Conservation (phyloP, 257 asterid species). For the Plantago ovata region DNA sequence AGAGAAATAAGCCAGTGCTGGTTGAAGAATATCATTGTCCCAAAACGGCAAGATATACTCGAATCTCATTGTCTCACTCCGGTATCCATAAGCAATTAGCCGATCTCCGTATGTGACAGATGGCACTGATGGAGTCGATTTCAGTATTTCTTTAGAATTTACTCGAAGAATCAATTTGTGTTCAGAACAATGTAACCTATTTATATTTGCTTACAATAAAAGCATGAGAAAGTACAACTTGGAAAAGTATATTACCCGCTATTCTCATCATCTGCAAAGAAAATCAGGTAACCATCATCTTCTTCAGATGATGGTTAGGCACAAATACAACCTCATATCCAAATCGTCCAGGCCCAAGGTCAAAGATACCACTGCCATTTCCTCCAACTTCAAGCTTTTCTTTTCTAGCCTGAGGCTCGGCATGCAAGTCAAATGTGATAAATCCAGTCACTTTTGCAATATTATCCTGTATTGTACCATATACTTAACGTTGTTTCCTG, state of each 20-base stretch:
- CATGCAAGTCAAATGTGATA: slow-evolving; percentile 85
- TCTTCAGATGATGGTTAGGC: slow-evolving; percentile 73
- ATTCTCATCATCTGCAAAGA: slow-evolving; percentile 80
- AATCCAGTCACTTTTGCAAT: slow-evolving; percentile 88
- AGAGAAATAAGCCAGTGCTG: too few species aligned
- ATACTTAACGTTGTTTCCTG: slow-evolving; percentile 90
- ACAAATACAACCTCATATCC: slow-evolving; percentile 96
- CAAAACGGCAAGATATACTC: too few species aligned
- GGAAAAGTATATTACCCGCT: slow-evolving; percentile 54
- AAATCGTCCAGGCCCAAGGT: slow-evolving; percentile 82
- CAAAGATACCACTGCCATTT: slow-evolving; percentile 72
- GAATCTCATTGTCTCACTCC: too few species aligned
- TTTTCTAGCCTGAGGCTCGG: slow-evolving; percentile 70
- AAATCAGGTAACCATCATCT: slow-evolving; percentile 95
- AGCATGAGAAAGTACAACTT: neutral
- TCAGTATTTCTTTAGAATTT: too few species aligned
- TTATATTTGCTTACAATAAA: too few species aligned
- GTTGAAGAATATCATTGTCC: too few species aligned
- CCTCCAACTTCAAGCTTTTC: slow-evolving; percentile 92
- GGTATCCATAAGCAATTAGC: too few species aligned
- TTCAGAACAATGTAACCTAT: too few species aligned
- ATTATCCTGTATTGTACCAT: slow-evolving; percentile 74
- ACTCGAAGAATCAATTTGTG: too few species aligned
- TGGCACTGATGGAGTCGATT: too few species aligned
- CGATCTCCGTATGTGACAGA: too few species aligned